Base-by-base conservation (phyloP, 148 eudicot genomes). In the Cornus kousa region DNA sequence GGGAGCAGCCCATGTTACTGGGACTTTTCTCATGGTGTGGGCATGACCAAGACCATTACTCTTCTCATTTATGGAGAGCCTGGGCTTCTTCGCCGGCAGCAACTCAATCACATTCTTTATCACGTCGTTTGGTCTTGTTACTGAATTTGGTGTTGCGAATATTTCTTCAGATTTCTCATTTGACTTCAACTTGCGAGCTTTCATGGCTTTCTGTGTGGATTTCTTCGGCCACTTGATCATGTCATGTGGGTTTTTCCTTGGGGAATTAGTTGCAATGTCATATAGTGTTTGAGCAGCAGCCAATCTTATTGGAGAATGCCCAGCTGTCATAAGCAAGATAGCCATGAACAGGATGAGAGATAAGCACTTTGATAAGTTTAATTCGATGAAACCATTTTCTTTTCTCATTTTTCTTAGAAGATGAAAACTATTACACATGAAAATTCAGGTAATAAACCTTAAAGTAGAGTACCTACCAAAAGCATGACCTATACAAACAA, bases 201-300 rank as follows among this genome's bases (percentile, higher is more conserved):
- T 92, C 87, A 88, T 85, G 89, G 90, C 69, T 66, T 88, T 93
- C 73, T 85, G 97, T 17, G 87, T 85, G 39, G 94, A 88, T 79
- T 77, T 88, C 79, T 92, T 90, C 19, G 88, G 86, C 89, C 88
- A 89, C 80, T 85, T 89, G 39, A 83, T 48, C 9, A 82, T 76
- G 68, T 80, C 87, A 55, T 60, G 80, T 16, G 80, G 68, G 78
- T 79, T 82, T 74, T 84, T 85, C 77, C 85, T 90, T 9, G 59
- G 74, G 53, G 72, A 75, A 65, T 75, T 65, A 48, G 78, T 74
- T 68, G 94, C 88, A 81, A 96, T 89, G 76, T 88, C 88, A 73
- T 84, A 87, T 23, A 96, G 87, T 19, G 91, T 91, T 75, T 86
- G 91, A 81, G 98, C 99, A 78, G 99, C 99, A 67, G 80, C 80